phyloP scores from a whole-genome alignment of 2,329 filamentous ascomycete genomes.

The Thielaviopsis ethacetica region DNA sequence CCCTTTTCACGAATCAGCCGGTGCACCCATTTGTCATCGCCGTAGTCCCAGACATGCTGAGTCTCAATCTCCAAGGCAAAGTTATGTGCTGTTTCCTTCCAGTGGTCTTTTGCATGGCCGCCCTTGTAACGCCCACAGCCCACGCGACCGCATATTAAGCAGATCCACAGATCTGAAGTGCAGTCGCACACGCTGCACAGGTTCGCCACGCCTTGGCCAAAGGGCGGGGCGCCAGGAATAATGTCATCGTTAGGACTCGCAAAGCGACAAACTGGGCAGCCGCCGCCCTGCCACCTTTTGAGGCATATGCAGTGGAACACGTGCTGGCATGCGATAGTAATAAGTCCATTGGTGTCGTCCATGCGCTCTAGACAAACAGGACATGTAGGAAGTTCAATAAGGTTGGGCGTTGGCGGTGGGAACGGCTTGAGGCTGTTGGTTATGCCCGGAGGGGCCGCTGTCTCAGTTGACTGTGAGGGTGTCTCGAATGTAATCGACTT shows the following conservation, averaged over 20 bases:
- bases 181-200: constrained; percentile 71
- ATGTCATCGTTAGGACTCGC: constrained; percentile 42
- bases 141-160: constrained; percentile 79
- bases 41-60: constrained; percentile 97
- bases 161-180: constrained; percentile 80
- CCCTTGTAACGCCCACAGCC: constrained; percentile 91
- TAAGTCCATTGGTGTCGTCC: constrained; percentile 88
- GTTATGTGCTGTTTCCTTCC: constrained; percentile 74
- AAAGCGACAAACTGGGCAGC: constrained; percentile 88
- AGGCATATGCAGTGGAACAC: constrained; percentile 95
- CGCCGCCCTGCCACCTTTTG: constrained; percentile 87
- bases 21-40: constrained; percentile 89
- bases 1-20: constrained; percentile 86
- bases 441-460: constrained; percentile 27
- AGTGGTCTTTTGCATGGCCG: constrained; percentile 85
- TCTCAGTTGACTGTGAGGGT: constrained; percentile 33
- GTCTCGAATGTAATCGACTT: constrained; percentile 77
- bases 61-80: constrained; percentile 88
- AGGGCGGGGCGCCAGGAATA: constrained; percentile 24
- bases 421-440: constrained; percentile 38
- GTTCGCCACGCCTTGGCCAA: constrained; percentile 44
- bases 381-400: constrained; percentile 86
- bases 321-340: constrained; percentile 94
- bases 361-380: constrained; percentile 94
- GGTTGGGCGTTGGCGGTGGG: constrained; percentile 56